These are phyloP conservation scores for Solanum hybrid DNA, from an alignment of 305 asterid species.

Conservation along the genomic window DNA sequence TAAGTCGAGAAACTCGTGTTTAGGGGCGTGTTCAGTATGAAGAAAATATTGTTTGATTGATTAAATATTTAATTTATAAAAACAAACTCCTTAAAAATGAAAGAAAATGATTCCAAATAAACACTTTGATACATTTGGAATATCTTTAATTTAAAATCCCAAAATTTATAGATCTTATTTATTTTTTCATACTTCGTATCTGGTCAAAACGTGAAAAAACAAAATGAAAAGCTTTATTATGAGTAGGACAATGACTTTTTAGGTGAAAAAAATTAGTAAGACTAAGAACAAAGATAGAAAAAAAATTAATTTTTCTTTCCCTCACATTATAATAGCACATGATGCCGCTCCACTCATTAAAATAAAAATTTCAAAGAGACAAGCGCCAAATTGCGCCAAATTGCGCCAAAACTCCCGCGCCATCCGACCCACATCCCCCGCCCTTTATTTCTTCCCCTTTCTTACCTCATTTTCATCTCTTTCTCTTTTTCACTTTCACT, in stretches of 20 bases:
- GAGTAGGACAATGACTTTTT: background rate
- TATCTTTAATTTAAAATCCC: background rate
- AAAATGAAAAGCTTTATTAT: background rate
- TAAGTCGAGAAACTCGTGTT: background rate
- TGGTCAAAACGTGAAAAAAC: background rate
- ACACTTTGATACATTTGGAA: background rate
- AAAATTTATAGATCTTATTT: too few species aligned
- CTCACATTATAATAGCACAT: background rate
- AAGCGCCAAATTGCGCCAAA: slow-evolving; percentile 49
- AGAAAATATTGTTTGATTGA: background rate
- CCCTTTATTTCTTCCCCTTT: slow-evolving; percentile 38
- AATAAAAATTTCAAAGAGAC: slow-evolving; percentile 9
- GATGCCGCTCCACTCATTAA: background rate
- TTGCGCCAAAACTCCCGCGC: slow-evolving; percentile 31
- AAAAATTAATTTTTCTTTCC: background rate
- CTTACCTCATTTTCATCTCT: background rate
- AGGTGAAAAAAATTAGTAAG: background rate
- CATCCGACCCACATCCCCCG: slow-evolving; percentile 21
- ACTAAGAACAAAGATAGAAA: background rate
- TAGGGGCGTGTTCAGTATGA: background rate
- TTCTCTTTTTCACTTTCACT: background rate
- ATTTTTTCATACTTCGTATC: background rate
- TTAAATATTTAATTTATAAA: too few species aligned
- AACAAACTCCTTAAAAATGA: background rate
- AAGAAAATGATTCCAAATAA: too few species aligned